Evolutionary conservation across 2,329 filamentous ascomycete genomes (phyloP).

Genomic region (Colletotrichum caudatum): DNA sequence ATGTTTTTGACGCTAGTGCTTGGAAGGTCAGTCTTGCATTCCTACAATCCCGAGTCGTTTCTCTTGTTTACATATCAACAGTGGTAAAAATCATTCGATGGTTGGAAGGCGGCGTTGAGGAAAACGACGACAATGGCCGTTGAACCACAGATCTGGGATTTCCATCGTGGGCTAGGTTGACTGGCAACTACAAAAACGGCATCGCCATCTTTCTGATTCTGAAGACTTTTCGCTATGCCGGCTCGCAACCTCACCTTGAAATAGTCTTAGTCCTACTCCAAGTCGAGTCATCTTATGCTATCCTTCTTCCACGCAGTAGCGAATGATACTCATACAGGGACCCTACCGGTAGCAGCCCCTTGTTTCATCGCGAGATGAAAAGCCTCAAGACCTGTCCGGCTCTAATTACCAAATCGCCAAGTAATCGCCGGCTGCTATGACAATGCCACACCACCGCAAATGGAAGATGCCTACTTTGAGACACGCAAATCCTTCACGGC

Average conservation of each 20-base stretch:
- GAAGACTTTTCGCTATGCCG: not conserved
- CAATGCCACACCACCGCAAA: slow-evolving; percentile 31
- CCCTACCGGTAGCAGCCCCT: not conserved
- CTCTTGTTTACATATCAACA: not conserved
- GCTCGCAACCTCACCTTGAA: not conserved
- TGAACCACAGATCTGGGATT: slow-evolving; percentile 24
- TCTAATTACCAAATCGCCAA: not conserved
- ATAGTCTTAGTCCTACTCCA: rapidly evolving
- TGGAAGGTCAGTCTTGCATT: not conserved
- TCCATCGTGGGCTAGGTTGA: not conserved
- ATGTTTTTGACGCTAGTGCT: not conserved
- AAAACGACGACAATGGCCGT: slow-evolving; percentile 16
- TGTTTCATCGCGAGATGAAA: not conserved
- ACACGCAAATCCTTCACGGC: slow-evolving; percentile 18
- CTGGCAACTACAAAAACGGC: not conserved
- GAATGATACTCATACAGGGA: not conserved
- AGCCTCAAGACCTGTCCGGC: no score
- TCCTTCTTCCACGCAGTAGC: not conserved
- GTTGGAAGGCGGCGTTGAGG: not conserved
- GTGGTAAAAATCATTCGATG: not conserved
- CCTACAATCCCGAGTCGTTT: not conserved
- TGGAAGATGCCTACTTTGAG: slow-evolving; percentile 14
- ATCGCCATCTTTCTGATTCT: not conserved
- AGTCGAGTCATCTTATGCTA: not conserved
- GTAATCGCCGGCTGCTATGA: slow-evolving; percentile 2